Percentiles rank a stretch among this genome's conserved stretches.
phyloP scores from a whole-genome alignment of 352 stramenopile species.

The Globisporangium iwayamae region DNA sequence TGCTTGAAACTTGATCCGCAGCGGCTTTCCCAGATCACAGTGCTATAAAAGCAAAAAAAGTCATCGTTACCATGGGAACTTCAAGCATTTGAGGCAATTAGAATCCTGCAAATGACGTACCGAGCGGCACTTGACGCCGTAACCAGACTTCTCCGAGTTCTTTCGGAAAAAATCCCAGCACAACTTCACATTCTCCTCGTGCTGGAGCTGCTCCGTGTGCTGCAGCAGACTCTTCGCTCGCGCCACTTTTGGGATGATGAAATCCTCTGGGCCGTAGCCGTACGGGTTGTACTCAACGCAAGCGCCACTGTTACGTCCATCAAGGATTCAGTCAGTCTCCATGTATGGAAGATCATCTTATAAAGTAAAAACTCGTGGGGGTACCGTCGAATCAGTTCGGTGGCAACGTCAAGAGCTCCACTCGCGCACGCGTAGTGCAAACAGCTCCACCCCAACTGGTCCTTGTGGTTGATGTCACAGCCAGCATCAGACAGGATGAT shows the following conservation, averaged over 20 bases:
- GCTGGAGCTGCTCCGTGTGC: conserved; percentile 83
- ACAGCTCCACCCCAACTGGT: conserved; percentile 83
- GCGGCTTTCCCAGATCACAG: conserved; percentile 74
- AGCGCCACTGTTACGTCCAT: conserved; percentile 34
- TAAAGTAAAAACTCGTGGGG: neutral
- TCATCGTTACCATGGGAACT: neutral
- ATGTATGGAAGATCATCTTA: neutral
- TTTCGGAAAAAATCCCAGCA: conserved; percentile 79
- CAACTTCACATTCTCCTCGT: conserved; percentile 73
- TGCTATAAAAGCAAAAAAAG: conserved; percentile 35
- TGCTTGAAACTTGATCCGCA: conserved; percentile 77
- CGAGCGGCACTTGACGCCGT: conserved; percentile 70
- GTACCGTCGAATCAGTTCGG: conserved; percentile 67
- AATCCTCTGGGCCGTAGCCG: conserved; percentile 82
- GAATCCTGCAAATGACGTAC: conserved; percentile 21
- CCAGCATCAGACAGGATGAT: conserved; percentile 83
- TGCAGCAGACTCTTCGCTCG: conserved; percentile 82
- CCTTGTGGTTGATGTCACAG: conserved; percentile 83
- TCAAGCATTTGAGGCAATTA: neutral
- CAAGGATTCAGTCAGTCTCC: neutral
- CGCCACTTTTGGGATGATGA: conserved; percentile 76
- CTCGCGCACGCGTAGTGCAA: conserved; percentile 83
- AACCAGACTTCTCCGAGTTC: conserved; percentile 63
- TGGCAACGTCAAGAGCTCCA: conserved; percentile 66
- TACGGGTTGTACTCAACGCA: conserved; percentile 81